Conservation (phyloP, 2,329 filamentous ascomycete genomes). For the Xylariaceae sp. region DNA sequence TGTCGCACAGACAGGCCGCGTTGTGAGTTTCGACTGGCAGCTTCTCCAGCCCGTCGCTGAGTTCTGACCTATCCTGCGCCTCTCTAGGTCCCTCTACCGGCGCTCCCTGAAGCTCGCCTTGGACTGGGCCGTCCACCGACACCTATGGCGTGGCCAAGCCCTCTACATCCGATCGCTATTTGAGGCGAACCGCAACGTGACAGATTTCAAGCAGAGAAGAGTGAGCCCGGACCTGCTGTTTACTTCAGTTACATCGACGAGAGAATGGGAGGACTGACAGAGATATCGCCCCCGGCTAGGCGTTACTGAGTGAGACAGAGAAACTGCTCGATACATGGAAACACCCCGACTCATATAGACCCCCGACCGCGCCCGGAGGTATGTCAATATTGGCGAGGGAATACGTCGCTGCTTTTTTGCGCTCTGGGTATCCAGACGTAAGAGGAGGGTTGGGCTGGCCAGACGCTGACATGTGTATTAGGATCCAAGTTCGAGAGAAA, state of each 20-base stretch:
- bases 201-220: constrained; percentile 78
- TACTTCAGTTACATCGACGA: neutral
- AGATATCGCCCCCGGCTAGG: constrained; percentile 46
- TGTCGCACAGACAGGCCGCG: constrained; percentile 46
- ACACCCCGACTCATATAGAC: constrained; percentile 88
- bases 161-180: constrained; percentile 93
- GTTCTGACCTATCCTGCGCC: constrained; percentile 17
- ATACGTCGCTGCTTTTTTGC: neutral
- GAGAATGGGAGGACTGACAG: constrained; percentile 7
- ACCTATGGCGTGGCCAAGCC: constrained; percentile 92
- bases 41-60: neutral
- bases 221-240: constrained; percentile 43
- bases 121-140: constrained; percentile 90
- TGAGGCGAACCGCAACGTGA: constrained; percentile 83
- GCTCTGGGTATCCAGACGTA: neutral
- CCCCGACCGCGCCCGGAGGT: constrained; percentile 92
- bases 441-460: neutral
- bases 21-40: constrained; percentile 38
- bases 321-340: constrained; percentile 89
- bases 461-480: constrained; percentile 34
- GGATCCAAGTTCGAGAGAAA: constrained; percentile 97
- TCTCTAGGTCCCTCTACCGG: constrained; percentile 69
- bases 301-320: constrained; percentile 80
- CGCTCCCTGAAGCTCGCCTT: constrained; percentile 88
- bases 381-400: constrained; percentile 29